Percentiles rank a stretch among this genome's conserved stretches.
Evolutionary conservation across 257 asterid species (phyloP).

Genomic region (Solanum dulcamara): DNA sequence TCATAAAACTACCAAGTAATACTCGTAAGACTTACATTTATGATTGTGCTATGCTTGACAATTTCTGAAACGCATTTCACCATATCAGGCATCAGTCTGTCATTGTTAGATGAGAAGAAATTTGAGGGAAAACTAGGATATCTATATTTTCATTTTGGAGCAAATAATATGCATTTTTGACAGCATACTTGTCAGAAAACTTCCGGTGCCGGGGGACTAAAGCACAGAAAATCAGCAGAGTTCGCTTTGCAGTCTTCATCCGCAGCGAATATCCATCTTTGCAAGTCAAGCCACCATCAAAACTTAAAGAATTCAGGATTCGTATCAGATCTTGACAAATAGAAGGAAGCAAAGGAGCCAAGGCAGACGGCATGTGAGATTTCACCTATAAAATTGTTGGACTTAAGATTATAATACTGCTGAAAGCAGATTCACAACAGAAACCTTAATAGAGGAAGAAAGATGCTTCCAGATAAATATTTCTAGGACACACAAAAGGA

Average conservation of each 20-base stretch:
- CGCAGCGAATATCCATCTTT: conserved; percentile 10
- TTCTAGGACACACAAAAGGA: background rate
- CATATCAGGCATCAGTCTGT: conserved; percentile 31
- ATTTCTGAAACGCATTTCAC: conserved; percentile 12
- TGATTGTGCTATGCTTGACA: conserved; percentile 17
- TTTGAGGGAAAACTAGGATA: background rate
- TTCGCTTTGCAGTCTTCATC: conserved; percentile 28
- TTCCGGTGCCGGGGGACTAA: conserved; percentile 29
- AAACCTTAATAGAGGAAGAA: background rate
- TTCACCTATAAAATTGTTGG: conserved; percentile 19
- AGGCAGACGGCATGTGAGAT: conserved; percentile 36
- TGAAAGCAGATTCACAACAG: background rate
- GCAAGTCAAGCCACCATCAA: conserved; percentile 12
- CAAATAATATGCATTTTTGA: background rate
- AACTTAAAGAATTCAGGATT: conserved; percentile 21
- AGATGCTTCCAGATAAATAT: background rate
- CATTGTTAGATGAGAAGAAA: background rate
- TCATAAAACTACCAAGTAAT: background rate
- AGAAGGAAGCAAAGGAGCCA: conserved; percentile 27
- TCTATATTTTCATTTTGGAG: background rate
- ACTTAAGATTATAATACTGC: background rate
- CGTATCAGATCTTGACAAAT: conserved; percentile 22
- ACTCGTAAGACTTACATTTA: conserved; percentile 13
- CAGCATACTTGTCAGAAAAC: conserved; percentile 26
- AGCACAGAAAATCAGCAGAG: conserved; percentile 30